A percentile compares a stretch with the other conserved stretches of the same genome.
Conservation (phyloP, 495 filamentous ascomycete species). For the Cladorrhinum samala region DNA sequence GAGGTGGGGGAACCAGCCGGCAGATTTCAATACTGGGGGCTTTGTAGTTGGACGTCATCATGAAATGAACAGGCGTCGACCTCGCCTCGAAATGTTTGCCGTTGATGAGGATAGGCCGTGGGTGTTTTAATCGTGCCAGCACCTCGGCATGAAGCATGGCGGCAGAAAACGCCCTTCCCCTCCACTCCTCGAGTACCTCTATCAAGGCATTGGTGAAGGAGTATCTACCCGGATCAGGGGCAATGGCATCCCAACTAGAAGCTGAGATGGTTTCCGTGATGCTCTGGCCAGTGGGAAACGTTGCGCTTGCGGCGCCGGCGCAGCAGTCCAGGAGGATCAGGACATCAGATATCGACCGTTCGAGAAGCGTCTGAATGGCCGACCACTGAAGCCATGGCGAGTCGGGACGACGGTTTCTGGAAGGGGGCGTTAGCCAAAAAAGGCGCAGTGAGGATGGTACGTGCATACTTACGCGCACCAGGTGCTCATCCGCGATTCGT, state of each 20-base stretch:
- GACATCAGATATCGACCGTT: constrained; percentile 46
- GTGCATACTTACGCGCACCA: constrained; percentile 42
- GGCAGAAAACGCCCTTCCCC: constrained; percentile 39
- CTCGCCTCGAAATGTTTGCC: constrained; percentile 45
- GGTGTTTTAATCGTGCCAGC: constrained; percentile 46
- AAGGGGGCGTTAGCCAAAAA: background rate
- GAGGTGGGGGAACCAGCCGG: constrained; percentile 26
- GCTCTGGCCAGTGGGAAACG: constrained; percentile 41
- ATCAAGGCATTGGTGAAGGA: constrained; percentile 48
- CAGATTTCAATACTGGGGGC: constrained; percentile 47
- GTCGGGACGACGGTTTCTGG: constrained; percentile 30
- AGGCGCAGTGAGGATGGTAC: background rate
- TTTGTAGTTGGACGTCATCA: constrained; percentile 48
- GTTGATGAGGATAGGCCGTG: constrained; percentile 43
- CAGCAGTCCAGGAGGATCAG: constrained; percentile 51
- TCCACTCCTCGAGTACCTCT: constrained; percentile 47
- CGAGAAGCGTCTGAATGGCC: constrained; percentile 48
- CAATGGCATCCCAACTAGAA: constrained; percentile 48
- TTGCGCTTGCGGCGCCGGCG: constrained; percentile 45
- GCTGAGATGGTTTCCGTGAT: constrained; percentile 50
- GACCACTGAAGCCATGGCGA: constrained; percentile 49
- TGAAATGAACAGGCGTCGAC: constrained; percentile 46
- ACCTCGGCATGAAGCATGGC: constrained; percentile 49
- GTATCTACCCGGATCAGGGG: constrained; percentile 45
- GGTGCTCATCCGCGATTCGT: constrained; percentile 46